Percentiles rank a stretch among this genome's conserved stretches.
Evolutionary conservation across 495 filamentous ascomycete genomes (phyloP).

Genomic region (Penicillium angulare): DNA sequence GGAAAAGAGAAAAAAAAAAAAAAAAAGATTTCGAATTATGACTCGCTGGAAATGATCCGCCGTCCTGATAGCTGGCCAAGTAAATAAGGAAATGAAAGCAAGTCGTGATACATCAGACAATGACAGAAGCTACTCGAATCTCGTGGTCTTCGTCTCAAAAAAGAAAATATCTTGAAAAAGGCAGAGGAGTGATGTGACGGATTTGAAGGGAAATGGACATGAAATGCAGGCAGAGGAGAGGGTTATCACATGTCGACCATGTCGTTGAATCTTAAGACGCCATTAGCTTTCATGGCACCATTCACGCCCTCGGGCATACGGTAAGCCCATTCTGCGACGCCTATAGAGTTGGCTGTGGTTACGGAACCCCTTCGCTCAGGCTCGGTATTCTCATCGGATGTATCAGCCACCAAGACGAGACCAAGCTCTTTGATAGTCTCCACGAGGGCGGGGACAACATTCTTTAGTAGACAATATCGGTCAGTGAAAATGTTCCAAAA

Average conservation of each 20-base stretch:
- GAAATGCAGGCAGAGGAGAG: no score
- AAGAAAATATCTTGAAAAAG: neutral
- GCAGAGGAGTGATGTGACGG: neutral
- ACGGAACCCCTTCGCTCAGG: slow-evolving; percentile 43
- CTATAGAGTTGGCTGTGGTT: slow-evolving; percentile 42
- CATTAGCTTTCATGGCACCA: slow-evolving; percentile 79
- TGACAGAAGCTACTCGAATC: slow-evolving; percentile 14
- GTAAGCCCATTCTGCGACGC: slow-evolving; percentile 42
- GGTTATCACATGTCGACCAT: slow-evolving; percentile 84
- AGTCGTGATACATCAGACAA: slow-evolving; percentile 13
- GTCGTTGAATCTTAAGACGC: slow-evolving; percentile 88
- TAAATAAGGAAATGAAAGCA: slow-evolving; percentile 1
- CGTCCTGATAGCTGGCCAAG: slow-evolving; percentile 1
- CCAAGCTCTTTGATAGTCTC: slow-evolving; percentile 93
- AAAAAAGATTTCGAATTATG: neutral
- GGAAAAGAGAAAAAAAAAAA: slow-evolving; percentile 6
- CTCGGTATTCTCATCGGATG: slow-evolving; percentile 52
- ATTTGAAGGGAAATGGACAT: neutral
- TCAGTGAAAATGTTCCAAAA: slow-evolving; percentile 19
- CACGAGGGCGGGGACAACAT: slow-evolving; percentile 87
- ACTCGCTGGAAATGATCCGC: slow-evolving; percentile 2
- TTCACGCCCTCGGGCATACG: slow-evolving; percentile 71
- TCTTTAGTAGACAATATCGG: slow-evolving; percentile 48
- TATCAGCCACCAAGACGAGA: slow-evolving; percentile 88
- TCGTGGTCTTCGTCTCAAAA: slow-evolving; percentile 23